Evolutionary conservation across 2,329 filamentous ascomycete genomes (phyloP).

Genomic region (Ascochyta koolunga): DNA sequence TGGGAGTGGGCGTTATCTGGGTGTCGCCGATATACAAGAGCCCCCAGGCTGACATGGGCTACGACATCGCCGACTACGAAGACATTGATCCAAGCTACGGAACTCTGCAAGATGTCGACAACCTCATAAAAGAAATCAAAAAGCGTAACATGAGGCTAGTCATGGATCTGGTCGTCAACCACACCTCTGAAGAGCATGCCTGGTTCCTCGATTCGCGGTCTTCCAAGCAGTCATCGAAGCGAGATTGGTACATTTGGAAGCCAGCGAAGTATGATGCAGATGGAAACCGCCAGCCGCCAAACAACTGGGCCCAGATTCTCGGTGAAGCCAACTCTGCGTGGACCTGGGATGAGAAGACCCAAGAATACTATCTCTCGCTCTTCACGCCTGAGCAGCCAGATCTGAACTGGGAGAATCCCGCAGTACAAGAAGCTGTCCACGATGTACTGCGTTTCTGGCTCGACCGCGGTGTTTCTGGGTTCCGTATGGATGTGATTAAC

Average conservation of each 20-base stretch:
- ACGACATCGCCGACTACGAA: constrained; percentile 51
- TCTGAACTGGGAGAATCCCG: constrained; percentile 79
- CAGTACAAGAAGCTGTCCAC: constrained; percentile 72
- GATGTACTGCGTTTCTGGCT: constrained; percentile 81
- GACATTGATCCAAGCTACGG: constrained; percentile 49
- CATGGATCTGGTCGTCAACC: constrained; percentile 52
- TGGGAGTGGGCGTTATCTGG: constrained; percentile 51
- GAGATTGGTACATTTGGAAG: constrained; percentile 64
- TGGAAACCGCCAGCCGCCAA: constrained; percentile 71
- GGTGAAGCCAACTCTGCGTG: constrained; percentile 62
- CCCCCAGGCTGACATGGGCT: constrained; percentile 53
- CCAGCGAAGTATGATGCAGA: constrained; percentile 54
- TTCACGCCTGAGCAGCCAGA: constrained; percentile 80
- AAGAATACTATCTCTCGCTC: constrained; percentile 78
- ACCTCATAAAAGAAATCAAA: constrained; percentile 46
- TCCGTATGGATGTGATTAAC: constrained; percentile 51
- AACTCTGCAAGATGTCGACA: constrained; percentile 48
- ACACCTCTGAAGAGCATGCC: constrained; percentile 53
- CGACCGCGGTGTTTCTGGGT: constrained; percentile 65
- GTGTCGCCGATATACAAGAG: constrained; percentile 53
- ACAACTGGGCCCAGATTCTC: constrained; percentile 72
- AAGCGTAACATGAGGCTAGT: constrained; percentile 47
- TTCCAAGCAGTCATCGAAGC: constrained; percentile 54
- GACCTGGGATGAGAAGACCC: constrained; percentile 72
- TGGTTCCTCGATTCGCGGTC: constrained; percentile 65